Base-by-base conservation (phyloP, 148 eudicot species). In the Nepenthes mirabilis region DNA sequence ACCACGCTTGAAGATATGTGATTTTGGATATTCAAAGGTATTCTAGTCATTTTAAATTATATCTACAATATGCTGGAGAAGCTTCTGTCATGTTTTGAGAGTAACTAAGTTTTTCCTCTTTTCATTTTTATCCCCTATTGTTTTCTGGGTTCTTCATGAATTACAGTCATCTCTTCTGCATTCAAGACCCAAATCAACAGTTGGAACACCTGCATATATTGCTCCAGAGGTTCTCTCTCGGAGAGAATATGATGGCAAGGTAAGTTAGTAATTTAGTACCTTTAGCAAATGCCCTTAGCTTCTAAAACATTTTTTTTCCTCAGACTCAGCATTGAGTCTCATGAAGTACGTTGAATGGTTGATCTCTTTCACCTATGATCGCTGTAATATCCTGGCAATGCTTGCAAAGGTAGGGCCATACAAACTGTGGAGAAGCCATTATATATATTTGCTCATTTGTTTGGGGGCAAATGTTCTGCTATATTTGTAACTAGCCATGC, bases 21-120 rank as follows among this genome's bases (percentile, higher is more conserved):
- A 80, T 69, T 83, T 83, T 75, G 88, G 88, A 47, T 83, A 80
- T 66, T 83, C 88, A 33, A 83, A 83, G 88, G 88, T 83, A 77
- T 36, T 1, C 32, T 35, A 43, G 45, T 11, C 14, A 32, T 34
- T 6, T n/a, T 23, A 23, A 23, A 23, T 23, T 23, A 23, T 23
- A 23, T 23, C 23, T 23, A 23, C 23, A 23, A 23, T 23, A 23
- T 23, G 23, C 23, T 23, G 23, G 23, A 23, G 23, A 23, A 23
- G 23, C 14, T 11, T 35, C 14, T 37, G 47, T 52, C 23, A 34
- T 5, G 34, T 60, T 33, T 34, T 58, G 13, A 33, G 35, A 1
- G 14, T 14, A 8, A 33, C 10, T 33, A 13, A 9, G n/a, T n/a
- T 34, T 36, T 9, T 43, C 10, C 43, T 5, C 36, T 33, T 57